Conservation (phyloP, 169 alveolate genomes). For the Perkinsus olseni region DNA sequence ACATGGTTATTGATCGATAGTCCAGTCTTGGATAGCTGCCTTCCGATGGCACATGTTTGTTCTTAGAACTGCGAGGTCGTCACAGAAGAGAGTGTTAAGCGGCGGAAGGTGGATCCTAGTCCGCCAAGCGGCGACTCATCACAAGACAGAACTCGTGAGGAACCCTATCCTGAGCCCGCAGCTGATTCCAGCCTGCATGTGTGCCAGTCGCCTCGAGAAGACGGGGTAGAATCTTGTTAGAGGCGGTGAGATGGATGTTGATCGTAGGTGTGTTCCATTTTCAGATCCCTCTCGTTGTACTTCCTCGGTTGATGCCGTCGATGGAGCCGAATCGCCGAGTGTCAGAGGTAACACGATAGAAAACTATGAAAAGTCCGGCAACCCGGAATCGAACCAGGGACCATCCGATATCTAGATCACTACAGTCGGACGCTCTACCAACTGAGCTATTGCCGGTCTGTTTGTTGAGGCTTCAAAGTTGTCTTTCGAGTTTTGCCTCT, state of each 20-base stretch:
- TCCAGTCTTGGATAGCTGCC: neutral
- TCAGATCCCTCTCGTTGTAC: neutral
- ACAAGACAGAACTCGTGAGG: neutral
- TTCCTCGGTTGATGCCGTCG: neutral
- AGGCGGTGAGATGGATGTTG: too few relatives aligned
- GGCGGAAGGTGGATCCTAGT: neutral
- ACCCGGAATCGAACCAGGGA: neutral
- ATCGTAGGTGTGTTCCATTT: too few relatives aligned
- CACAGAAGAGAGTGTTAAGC: neutral
- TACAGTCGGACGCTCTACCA: neutral
- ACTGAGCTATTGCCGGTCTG: neutral
- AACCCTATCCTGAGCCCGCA: neutral
- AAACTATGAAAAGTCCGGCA: neutral
- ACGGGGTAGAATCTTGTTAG: neutral
- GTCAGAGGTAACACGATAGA: neutral
- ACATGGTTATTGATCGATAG: neutral
- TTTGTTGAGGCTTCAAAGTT: too few relatives aligned
- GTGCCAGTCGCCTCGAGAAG: neutral
- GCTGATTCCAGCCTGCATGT: neutral
- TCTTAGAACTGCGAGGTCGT: neutral
- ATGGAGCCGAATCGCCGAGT: neutral
- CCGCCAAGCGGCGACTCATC: neutral
- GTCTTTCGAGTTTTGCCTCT: too few relatives aligned
- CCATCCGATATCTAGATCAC: neutral
- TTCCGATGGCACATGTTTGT: neutral